Conservation (phyloP, 2,329 filamentous ascomycete genomes). For the Penicillium brasilianum region DNA sequence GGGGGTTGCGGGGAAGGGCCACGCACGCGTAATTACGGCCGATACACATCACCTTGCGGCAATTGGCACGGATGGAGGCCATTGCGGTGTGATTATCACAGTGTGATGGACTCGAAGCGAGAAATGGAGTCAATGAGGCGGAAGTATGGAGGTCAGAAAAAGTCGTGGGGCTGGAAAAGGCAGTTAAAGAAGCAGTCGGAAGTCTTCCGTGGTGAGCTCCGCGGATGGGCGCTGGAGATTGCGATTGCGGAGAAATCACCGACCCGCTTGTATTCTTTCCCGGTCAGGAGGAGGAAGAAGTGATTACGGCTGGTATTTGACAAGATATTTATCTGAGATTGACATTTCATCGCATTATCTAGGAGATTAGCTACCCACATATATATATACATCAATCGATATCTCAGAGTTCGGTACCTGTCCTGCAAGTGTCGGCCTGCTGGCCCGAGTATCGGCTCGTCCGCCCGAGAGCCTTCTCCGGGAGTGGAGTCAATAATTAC, state of each 20-base stretch:
- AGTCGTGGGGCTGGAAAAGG: not conserved
- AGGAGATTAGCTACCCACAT: too few species aligned
- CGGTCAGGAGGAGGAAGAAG: not conserved
- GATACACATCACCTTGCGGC: constrained; percentile 85
- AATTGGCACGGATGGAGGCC: constrained; percentile 56
- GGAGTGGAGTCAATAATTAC: too few species aligned
- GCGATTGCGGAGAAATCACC: constrained; percentile 32
- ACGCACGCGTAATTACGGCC: constrained; percentile 93
- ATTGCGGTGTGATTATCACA: too few species aligned
- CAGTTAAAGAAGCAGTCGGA: constrained; percentile 3
- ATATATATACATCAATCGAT: not conserved
- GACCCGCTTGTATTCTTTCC: constrained; percentile 3
- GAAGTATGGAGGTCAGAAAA: not conserved
- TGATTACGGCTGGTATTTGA: not conserved
- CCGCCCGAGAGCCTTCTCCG: not conserved
- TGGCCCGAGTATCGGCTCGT: constrained; percentile 3
- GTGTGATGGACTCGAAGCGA: constrained; percentile 23
- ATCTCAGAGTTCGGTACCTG: not conserved
- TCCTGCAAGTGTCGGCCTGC: not conserved
- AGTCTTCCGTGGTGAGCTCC: constrained; percentile 24
- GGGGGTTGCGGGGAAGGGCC: constrained; percentile 9
- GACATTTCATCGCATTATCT: too few species aligned
- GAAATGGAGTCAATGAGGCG: constrained; percentile 2
- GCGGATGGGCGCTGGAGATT: constrained; percentile 12
- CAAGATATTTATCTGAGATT: too few species aligned